Conservation (phyloP, 192 early-diverging fungal species). For the Linnemannia hyalina region DNA sequence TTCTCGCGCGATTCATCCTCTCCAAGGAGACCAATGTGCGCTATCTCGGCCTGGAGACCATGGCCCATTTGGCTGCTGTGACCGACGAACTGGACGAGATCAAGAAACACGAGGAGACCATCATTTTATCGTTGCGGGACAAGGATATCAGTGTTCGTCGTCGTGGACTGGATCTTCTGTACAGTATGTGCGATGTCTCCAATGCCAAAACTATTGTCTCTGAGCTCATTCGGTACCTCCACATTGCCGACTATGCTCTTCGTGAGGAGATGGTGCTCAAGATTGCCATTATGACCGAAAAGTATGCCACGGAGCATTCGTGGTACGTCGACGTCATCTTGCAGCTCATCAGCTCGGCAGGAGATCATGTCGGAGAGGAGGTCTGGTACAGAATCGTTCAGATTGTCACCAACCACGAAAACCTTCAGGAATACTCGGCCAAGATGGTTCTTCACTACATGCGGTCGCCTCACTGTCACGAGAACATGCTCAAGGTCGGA, state of each 20-base stretch:
- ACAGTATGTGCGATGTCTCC: slow-evolving; percentile 95
- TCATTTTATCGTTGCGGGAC: slow-evolving; percentile 93
- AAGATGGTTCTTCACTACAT: slow-evolving; percentile 86
- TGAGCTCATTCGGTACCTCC: slow-evolving; percentile 93
- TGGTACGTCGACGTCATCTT: slow-evolving; percentile 99
- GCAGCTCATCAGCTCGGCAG: slow-evolving; percentile 94
- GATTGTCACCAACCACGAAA: slow-evolving; percentile 96
- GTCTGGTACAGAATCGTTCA: slow-evolving; percentile 99
- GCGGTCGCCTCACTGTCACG: slow-evolving; percentile 92
- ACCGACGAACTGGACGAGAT: slow-evolving; percentile 87
- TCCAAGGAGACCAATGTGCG: slow-evolving; percentile 98
- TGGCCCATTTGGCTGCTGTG: slow-evolving; percentile 92
- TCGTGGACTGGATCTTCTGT: slow-evolving; percentile 94
- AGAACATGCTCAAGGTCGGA: slow-evolving; percentile 95
- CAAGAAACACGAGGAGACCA: slow-evolving; percentile 86
- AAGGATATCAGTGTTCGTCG: slow-evolving; percentile 98
- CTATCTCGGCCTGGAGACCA: slow-evolving; percentile 97
- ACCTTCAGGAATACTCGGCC: slow-evolving; percentile 94
- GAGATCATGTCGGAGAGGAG: slow-evolving; percentile 96
- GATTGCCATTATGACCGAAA: slow-evolving; percentile 98
- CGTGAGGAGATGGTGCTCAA: slow-evolving; percentile 99
- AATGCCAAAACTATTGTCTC: slow-evolving; percentile 90
- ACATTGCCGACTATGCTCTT: slow-evolving; percentile 89
- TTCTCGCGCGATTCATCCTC: slow-evolving; percentile 92
- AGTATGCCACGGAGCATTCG: slow-evolving; percentile 95